These are phyloP conservation scores for Gliomastix tumulicola DNA, from an alignment of 2,329 filamentous ascomycete genomes.

Conservation along the genomic window DNA sequence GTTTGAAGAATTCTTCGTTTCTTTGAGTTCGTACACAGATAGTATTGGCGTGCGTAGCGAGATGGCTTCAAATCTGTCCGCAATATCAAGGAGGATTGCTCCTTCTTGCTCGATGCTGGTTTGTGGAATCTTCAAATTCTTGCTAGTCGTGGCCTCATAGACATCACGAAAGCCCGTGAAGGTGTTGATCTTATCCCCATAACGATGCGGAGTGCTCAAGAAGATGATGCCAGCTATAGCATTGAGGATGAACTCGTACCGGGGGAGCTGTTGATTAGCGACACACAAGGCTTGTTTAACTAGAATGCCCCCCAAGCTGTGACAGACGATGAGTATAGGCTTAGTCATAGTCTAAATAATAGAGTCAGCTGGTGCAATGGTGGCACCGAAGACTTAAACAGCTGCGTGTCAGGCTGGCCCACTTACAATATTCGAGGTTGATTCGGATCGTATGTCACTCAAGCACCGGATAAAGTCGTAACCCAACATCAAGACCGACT, in stretches of 20 bases:
- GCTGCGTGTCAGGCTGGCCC: too few relatives aligned
- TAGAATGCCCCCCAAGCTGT: slow-evolving; percentile 3
- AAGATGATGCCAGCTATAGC: slow-evolving; percentile 3
- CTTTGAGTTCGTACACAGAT: slow-evolving; percentile 3
- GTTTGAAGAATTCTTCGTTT: too few relatives aligned
- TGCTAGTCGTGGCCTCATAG: slow-evolving; percentile 1
- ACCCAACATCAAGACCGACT: slow-evolving; percentile 3
- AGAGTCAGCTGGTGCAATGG: too few relatives aligned
- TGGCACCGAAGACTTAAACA: too few relatives aligned
- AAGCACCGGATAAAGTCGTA: slow-evolving; percentile 2
- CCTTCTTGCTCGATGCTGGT: slow-evolving; percentile 2
- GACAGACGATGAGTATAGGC: slow-evolving; percentile 2
- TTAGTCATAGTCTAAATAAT: too few relatives aligned
- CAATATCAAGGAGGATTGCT: slow-evolving; percentile 1
- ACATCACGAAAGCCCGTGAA: slow-evolving; percentile 1
- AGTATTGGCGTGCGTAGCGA: slow-evolving; percentile 1
- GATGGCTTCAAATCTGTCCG: slow-evolving; percentile 2
- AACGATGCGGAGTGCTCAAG: slow-evolving; percentile 5
- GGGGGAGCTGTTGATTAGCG: slow-evolving; percentile 2
- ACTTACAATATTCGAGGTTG: not conserved
- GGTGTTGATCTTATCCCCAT: not conserved
- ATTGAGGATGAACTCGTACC: slow-evolving; percentile 3
- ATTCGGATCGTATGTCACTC: not conserved
- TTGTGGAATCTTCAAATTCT: not conserved
- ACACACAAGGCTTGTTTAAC: slow-evolving; percentile 3